Evolutionary conservation across 2,329 filamentous ascomycete species (phyloP), one percentile per base, ranked within the genome.

Genomic region (Colletotrichum brevisporum): DNA sequence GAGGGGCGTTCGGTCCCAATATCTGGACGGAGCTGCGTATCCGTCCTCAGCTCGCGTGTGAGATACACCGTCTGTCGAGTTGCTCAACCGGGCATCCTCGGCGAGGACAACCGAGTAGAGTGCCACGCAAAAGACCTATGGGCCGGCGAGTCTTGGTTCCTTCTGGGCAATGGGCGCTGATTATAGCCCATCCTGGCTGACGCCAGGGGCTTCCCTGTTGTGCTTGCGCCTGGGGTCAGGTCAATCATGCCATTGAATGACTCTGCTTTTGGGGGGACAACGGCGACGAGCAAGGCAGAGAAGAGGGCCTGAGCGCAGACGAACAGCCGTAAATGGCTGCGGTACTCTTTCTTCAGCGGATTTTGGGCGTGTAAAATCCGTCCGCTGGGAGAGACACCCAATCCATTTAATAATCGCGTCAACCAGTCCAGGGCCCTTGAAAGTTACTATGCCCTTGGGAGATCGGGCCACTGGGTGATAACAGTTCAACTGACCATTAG

Each of bases 241-340:
- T 51, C 12, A 55, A 55, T 62, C 27, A 67, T 55, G 63, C 57
- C 63, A 51, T 54, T n/a, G 24, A 55, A 21, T 50, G 51, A 56
- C 41, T 61, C 45, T 50, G 18, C 21, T 41, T 59, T 47, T 36
- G 45, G 47, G 21, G 27, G 16, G n/a, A 39, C 16, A 43, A 45
- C 52, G 36, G 45, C 18, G 31, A 36, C 31, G 10, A 36, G 31
- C 31, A 10, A 36, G 31, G 31, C 31, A 36, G 31, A n/a, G 10
- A 6, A n/a, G 26, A 51, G 24, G 24, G 45, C 60, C 59, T 63
- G 51, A 51, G 58, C 31, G 64, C 24, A 45, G 9, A 51, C n/a
- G 45, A 63, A 27, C 27, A 50, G 6, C 63, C 63, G 39, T 27
- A 45, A 39, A 55, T 41, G 56, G 57, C 31, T 36, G 10, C 31